Evolutionary conservation across 2,329 filamentous ascomycete species (phyloP), one percentile per base, ranked within the genome.

Genomic region (Pleomassaria siparia): DNA sequence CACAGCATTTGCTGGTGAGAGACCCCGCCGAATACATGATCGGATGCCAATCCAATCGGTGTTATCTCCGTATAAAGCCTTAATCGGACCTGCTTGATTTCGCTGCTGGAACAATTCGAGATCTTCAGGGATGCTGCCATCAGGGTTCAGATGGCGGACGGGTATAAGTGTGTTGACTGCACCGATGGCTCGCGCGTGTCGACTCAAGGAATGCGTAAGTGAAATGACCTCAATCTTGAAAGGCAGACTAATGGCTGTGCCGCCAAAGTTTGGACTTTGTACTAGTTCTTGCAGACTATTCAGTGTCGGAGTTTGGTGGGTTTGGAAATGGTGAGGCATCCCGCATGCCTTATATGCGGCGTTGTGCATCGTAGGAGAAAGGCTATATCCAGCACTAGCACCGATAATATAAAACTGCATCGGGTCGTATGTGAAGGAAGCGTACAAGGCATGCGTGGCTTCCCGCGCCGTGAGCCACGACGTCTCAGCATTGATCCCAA

Each of bases 1-100:
- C 26, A 84, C 78, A 0, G 79, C 77, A 51, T 83, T 83, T 3
- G 86, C 85, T 0, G 88, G 88, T 0, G 87, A 90, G 2, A 91
- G 74, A 2, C 87, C 87, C 25, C 86, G 78, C 5, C 84, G 80
- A 33, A 91, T 81, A 61, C 86, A 90, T 2, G 85, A 86, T 44
- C 85, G 76, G 33, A 91, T 88, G 4, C 88, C 88, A 26, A 90
- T 86, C 85, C 88, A 91, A 65, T 91, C 88, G 0, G 87, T 91
- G 50, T 91, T 91, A 49, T 91, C 87, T 1, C 87, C 88, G 53
- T 89, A 88, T 0, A 91, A 74, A 0, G 84, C 86, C 51, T 81
- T 80, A 6, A 89, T 81, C 0, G 83, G 80, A 0, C 87, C 87
- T 1, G 84, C 78, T 35, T 82, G 78, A 52, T 85, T 85, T 49